Base-by-base conservation (phyloP, 2,329 filamentous ascomycete species). In the Chrysoporthe cubensis region DNA sequence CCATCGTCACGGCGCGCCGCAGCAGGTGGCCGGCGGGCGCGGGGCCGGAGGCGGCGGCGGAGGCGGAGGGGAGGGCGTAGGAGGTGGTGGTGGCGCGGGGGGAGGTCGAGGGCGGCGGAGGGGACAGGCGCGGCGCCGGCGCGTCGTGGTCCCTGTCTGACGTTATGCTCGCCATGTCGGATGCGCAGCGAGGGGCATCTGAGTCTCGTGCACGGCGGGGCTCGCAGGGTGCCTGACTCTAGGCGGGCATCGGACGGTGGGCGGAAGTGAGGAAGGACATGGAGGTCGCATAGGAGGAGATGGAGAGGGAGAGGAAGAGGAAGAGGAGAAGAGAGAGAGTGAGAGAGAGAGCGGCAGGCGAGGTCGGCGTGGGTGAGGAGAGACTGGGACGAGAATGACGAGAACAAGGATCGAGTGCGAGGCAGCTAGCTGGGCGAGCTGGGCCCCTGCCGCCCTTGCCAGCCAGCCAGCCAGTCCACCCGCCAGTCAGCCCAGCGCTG, bases 1-100 rank as follows among this genome's bases (percentile, higher is more conserved):
- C 79, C 61, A 81, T 73, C 42, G 80, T 82, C 62, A 77, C 77
- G 64, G 80, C 74, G 66, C 82, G 80, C 66, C 82, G 82, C 57
- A 83, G 68, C 57, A 75, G 75, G 71, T 81, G 77, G 52, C 79
- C 78, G 43, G 78, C n/a, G n/a, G n/a, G n/a, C n/a, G 68, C 11
- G 75, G 74, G 56, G 71, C 73, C 67, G 66, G 6, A 52, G 57
- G 59, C 37, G 6, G 58, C 16, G 40, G 46, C 60, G 43, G 40
- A 60, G 32, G 4, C 26, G 46, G 64, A 66, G 32, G 64, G 64
- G 16, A 37, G 43, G 8, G 60, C 57, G 64, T 56, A 69, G 43
- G 67, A 69, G 7, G 67, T 54, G 21, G 60, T 57, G 16, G 65
- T 52, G 7, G 60, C 48, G 9, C 48, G 67, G 40, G 67, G 67